Percentiles rank a stretch among this genome's conserved stretches.
phyloP scores from a whole-genome alignment of 148 eudicot species.

The Rhododendron ferrugineum region DNA sequence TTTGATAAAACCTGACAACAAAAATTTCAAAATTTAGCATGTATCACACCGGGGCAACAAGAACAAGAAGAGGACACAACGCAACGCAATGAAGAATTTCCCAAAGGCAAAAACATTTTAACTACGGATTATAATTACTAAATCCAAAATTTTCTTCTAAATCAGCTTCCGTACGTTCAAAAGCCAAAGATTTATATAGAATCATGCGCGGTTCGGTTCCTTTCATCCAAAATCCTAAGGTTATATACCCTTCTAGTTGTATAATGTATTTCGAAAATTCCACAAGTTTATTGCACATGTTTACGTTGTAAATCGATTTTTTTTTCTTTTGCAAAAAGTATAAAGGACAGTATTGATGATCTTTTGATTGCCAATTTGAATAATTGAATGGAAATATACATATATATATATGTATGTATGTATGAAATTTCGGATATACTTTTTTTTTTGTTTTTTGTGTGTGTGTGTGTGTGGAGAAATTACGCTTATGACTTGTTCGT shows the following conservation, averaged over 20 bases:
- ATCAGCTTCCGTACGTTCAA: background rate
- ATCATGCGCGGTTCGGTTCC: background rate
- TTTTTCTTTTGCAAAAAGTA: background rate
- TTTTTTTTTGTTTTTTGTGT: background rate
- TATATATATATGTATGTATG: background rate
- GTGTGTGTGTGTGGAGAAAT: background rate
- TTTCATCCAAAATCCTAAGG: no score
- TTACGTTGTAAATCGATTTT: background rate
- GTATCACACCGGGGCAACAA: no score
- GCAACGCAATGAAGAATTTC: background rate
- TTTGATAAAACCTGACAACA: constrained; percentile 41
- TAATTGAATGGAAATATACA: background rate
- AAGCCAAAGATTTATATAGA: background rate
- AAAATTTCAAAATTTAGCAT: background rate
- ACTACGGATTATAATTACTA: background rate
- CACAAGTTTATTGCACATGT: background rate
- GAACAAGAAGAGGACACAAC: background rate
- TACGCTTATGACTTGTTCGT: background rate
- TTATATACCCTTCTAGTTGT: no score
- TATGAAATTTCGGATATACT: background rate
- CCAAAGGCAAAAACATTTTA: background rate
- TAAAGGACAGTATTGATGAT: background rate
- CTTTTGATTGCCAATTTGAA: background rate
- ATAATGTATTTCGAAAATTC: background rate
- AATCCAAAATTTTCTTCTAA: background rate